These are phyloP conservation scores for Polytrichum formosum DNA, from an alignment of 225 moss, liverwort and hornwort species.

Conservation along the genomic window DNA sequence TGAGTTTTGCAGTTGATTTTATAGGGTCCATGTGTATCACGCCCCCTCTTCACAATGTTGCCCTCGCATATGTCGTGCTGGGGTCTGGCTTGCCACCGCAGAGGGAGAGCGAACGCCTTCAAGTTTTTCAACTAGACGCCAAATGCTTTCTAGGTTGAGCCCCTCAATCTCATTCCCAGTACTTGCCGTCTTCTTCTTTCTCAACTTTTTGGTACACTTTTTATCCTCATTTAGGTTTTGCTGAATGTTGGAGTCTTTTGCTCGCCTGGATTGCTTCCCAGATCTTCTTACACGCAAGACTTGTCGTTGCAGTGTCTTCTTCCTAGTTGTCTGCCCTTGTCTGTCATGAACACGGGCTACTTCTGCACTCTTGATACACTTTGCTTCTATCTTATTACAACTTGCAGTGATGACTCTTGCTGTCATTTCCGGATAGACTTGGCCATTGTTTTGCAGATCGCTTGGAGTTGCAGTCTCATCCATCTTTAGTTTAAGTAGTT, in stretches of 20 bases:
- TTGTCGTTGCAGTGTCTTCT: background rate
- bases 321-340: background rate
- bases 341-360: background rate
- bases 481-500: background rate
- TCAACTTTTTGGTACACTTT: background rate
- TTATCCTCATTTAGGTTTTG: background rate
- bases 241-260: background rate
- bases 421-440: slow-evolving; percentile 7
- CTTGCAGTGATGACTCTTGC: background rate
- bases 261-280: too few species aligned
- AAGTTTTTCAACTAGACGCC: slow-evolving; percentile 47
- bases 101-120: slow-evolving; percentile 11
- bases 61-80: background rate
- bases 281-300: background rate
- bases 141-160: slow-evolving; percentile 49
- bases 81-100: background rate
- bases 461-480: too few species aligned
- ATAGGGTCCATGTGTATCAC: background rate
- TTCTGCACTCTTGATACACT: background rate
- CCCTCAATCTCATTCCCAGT: slow-evolving; percentile 37
- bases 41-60: slow-evolving; percentile 10
- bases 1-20: background rate
- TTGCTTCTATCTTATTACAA: background rate
- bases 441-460: background rate
- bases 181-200: background rate